Percentiles rank a stretch among this genome's conserved stretches.
These are phyloP conservation scores for Articulospora tetracladia DNA, from an alignment of 495 filamentous ascomycete genomes.

Conservation along the genomic window DNA sequence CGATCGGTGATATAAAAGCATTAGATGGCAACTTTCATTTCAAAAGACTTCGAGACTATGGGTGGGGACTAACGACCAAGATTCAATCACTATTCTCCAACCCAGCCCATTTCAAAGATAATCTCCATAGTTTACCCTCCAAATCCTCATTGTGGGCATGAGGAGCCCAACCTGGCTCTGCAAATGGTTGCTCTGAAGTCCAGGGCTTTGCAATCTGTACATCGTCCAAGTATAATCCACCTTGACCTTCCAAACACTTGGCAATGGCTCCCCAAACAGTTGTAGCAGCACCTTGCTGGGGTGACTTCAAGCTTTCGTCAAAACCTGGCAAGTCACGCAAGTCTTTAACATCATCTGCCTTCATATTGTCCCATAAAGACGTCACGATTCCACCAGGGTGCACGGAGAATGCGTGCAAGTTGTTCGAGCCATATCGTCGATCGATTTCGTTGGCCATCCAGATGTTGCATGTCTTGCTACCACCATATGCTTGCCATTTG, in stretches of 20 bases:
- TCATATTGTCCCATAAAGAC: neutral
- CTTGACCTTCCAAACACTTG: conserved; percentile 30
- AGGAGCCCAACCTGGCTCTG: neutral
- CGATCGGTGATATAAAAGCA: no score
- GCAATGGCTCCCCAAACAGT: conserved; percentile 39
- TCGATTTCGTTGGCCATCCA: conserved; percentile 41
- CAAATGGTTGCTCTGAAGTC: neutral
- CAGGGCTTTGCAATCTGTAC: neutral
- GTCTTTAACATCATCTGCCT: neutral
- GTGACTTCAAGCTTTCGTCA: conserved; percentile 29
- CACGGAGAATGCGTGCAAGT: conserved; percentile 7
- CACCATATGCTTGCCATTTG: conserved; percentile 39
- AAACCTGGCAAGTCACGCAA: neutral
- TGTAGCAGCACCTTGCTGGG: conserved; percentile 37
- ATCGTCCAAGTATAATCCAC: conserved; percentile 40
- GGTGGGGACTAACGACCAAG: no score
- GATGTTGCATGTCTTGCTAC: conserved; percentile 50
- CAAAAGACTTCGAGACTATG: no score
- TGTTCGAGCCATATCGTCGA: conserved; percentile 27
- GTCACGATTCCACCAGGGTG: conserved; percentile 7
- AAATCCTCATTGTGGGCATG: conserved; percentile 4
- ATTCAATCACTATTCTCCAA: conserved; percentile 1
- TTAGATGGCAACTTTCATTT: no score
- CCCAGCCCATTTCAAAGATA: conserved; percentile 4
- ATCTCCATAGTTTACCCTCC: conserved; percentile 1